Evolutionary conservation across 495 filamentous ascomycete genomes (phyloP).

Genomic region (Penicillium goetzii): DNA sequence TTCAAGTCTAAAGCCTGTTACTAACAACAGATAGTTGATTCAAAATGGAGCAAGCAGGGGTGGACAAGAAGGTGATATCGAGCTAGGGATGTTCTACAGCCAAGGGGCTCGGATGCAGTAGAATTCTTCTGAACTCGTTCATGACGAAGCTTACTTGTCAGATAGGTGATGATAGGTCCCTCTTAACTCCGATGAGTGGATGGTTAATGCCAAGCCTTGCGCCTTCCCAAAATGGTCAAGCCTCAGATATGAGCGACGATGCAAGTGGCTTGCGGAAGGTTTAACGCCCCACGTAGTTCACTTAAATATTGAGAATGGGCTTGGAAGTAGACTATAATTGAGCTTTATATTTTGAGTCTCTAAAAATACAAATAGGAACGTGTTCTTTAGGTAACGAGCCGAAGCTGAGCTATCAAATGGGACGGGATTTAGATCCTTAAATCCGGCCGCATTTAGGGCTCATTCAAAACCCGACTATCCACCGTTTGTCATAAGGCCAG

Average conservation of each 20-base stretch:
- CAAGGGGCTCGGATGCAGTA: neutral
- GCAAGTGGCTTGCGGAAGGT: neutral
- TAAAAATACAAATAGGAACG: neutral
- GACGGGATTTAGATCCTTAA: neutral
- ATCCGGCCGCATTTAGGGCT: neutral
- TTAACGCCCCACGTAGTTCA: neutral
- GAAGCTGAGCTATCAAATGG: neutral
- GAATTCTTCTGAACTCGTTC: neutral
- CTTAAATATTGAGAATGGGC: neutral
- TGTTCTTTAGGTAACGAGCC: neutral
- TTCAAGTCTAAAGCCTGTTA: neutral
- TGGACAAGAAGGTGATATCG: neutral
- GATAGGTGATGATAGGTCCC: neutral
- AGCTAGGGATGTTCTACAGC: neutral
- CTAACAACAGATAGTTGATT: neutral
- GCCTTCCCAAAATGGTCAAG: conserved; percentile 14
- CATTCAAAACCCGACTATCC: neutral
- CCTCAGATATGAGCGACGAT: neutral
- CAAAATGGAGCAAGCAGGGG: neutral
- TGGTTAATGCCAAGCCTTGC: conserved; percentile 16
- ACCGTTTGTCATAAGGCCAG: neutral
- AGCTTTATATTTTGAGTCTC: neutral
- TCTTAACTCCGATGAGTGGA: neutral
- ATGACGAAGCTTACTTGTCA: neutral
- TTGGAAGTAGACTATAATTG: too few species aligned